phyloP scores from a whole-genome alignment of 495 filamentous ascomycete species.

The Penicillium simplicissimum region DNA sequence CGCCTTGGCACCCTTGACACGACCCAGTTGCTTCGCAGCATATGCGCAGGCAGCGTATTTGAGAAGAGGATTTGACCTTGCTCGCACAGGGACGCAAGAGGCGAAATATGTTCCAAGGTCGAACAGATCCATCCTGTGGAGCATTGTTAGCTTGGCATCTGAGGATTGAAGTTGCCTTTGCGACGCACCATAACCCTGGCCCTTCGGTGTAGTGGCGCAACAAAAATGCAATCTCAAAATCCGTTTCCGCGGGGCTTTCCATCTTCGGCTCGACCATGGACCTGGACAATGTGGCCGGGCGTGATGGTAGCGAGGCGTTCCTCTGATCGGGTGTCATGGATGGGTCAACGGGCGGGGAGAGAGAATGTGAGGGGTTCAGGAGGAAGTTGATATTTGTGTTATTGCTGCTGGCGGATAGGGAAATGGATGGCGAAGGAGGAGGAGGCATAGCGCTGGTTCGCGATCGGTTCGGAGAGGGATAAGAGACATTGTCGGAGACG shows the following conservation, averaged over 20 bases:
- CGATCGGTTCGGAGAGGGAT: constrained; percentile 37
- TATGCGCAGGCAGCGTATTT: constrained; percentile 62
- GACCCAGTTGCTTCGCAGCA: constrained; percentile 61
- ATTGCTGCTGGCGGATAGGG: constrained; percentile 37
- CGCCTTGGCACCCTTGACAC: constrained; percentile 53
- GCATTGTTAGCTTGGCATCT: constrained; percentile 18
- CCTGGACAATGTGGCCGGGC: constrained; percentile 23
- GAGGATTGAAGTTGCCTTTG: not conserved
- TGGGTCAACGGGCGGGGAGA: constrained; percentile 51
- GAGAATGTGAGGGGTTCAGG: constrained; percentile 53
- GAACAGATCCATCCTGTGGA: constrained; percentile 62
- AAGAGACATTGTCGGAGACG: constrained; percentile 34
- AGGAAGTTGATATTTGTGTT: constrained; percentile 58
- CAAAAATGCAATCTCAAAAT: constrained; percentile 60
- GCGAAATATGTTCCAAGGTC: constrained; percentile 62
- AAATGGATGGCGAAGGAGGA: constrained; percentile 40
- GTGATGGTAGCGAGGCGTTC: constrained; percentile 32
- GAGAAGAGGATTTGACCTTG: constrained; percentile 56
- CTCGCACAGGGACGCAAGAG: constrained; percentile 57
- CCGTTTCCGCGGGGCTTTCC: constrained; percentile 43
- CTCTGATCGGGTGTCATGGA: constrained; percentile 37
- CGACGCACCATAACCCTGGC: constrained; percentile 55
- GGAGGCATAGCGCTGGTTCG: constrained; percentile 35
- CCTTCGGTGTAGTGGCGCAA: constrained; percentile 63
- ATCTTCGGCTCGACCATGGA: constrained; percentile 17